These are phyloP conservation scores for Fusarium continuum DNA, from an alignment of 2,329 filamentous ascomycete species.

Conservation along the genomic window DNA sequence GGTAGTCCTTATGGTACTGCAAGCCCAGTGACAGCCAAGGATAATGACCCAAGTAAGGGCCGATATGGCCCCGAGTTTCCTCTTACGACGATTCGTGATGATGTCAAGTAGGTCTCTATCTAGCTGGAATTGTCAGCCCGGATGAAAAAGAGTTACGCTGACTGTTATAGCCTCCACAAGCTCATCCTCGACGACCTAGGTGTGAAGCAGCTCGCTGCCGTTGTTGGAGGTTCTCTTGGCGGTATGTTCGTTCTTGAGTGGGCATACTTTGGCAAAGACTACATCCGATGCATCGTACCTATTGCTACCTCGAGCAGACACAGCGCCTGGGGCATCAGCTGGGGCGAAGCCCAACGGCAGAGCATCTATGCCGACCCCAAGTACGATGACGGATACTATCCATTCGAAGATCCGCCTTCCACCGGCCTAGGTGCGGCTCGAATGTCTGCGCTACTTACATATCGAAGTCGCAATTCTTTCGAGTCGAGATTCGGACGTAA, in stretches of 20 bases:
- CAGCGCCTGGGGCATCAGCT: conserved; percentile 90
- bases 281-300: conserved; percentile 81
- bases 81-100: conserved; percentile 92
- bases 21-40: conserved; percentile 88
- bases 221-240: conserved; percentile 85
- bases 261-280: conserved; percentile 89
- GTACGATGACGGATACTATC: conserved; percentile 96
- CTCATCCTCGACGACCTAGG: conserved; percentile 82
- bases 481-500: conserved; percentile 95
- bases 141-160: conserved; percentile 12
- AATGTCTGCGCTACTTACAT: conserved; percentile 96
- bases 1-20: conserved; percentile 87
- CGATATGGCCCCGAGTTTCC: conserved; percentile 96
- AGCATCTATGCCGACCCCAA: conserved; percentile 98
- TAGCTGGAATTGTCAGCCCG: background rate
- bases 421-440: conserved; percentile 91
- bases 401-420: conserved; percentile 84
- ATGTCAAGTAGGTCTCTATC: conserved; percentile 79
- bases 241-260: conserved; percentile 93
- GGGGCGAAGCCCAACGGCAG: conserved; percentile 88
- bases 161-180: conserved; percentile 72
- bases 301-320: conserved; percentile 87
- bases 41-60: conserved; percentile 77
- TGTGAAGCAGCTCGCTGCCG: conserved; percentile 79
- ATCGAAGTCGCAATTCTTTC: conserved; percentile 96